Evolutionary conservation across 768 basidiomycete genomes (phyloP), one percentile per base, ranked within the genome.

Genomic region (Mycena capillaripes): DNA sequence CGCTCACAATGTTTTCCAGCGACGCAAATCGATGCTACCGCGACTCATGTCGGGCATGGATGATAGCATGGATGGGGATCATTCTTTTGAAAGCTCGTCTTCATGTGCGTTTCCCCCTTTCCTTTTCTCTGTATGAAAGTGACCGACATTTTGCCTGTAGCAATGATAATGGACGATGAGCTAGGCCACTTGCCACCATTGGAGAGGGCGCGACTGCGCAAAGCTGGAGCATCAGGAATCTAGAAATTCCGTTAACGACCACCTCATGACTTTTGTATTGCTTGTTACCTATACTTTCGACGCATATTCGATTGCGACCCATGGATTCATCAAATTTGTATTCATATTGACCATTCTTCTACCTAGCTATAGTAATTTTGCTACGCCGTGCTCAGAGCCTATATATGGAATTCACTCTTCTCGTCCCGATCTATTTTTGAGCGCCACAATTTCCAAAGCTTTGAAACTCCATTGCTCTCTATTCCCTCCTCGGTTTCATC

Each of bases 1-100:
- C 17, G 55, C 30, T 74, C 10, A 74, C 50, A 36, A n/a, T 29
- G 32, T 63, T 42, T 29, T 69, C 25, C 75, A 94, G 92, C 91
- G 92, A 27, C 92, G 93, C 25, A 89, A 91, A 58, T 93, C 94
- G 4, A 90, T 93, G 86, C 80, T 94, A 53, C 93, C 94, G 0
- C 92, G 89, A 73, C 80, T 89, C 27, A 83, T 92, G 75, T 82
- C 86, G 21, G 83, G 82, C 38, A 61, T 78, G 38, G 77, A 76
- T 60, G 79, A 78, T 56, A 70, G 69, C 9, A 81, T 75, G 55
- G 83, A 84, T 23, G 81, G 76, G 12, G 86, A 86, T 68, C 81
- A 80, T 6, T 87, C 86, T 38, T 80, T 87, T 77, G 86, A 87
- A 68, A 84, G 83, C 10, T 87, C 87, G 3, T 78, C 81, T 19